Evolutionary conservation across 2,329 filamentous ascomycete species (phyloP).

Genomic region (Arachnopeziza araneosa): DNA sequence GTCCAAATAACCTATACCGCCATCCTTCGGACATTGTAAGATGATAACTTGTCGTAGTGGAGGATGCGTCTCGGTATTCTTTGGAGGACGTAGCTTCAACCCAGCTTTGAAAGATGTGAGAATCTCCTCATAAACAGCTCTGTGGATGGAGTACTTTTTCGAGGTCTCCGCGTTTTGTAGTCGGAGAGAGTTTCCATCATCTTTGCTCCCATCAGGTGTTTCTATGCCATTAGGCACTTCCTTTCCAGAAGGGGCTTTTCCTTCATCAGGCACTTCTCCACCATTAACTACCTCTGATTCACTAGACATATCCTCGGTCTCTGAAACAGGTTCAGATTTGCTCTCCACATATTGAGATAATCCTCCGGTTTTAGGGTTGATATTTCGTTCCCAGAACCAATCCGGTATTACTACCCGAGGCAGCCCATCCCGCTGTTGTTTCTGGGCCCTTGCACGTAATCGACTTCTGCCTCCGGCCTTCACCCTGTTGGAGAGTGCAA

Average conservation of each 20-base stretch:
- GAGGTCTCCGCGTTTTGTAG: conserved; percentile 7
- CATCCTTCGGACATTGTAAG: conserved; percentile 52
- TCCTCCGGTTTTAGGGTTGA: conserved; percentile 27
- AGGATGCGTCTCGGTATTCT: conserved; percentile 36
- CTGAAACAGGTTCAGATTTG: not conserved
- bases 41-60: conserved; percentile 48
- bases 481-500: conserved; percentile 7
- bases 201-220: not conserved
- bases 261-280: not conserved
- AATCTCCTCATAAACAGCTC: conserved; percentile 33
- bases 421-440: conserved; percentile 30
- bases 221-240: not conserved
- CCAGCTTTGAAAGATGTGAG: conserved; percentile 45
- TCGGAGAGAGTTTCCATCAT: conserved; percentile 6
- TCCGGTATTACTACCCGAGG: conserved; percentile 51
- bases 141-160: conserved; percentile 25
- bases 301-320: not conserved
- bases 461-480: conserved; percentile 9
- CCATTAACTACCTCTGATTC: not conserved
- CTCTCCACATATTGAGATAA: not conserved
- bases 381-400: conserved; percentile 49
- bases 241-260: conserved; percentile 3
- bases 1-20: conserved; percentile 50
- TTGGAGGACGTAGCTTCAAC: conserved; percentile 37
- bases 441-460: conserved; percentile 4